Evolutionary conservation across 1,284 basidiomycete genomes (phyloP), one percentile per base, ranked within the genome.

Genomic region (Kwoniella shivajii): DNA sequence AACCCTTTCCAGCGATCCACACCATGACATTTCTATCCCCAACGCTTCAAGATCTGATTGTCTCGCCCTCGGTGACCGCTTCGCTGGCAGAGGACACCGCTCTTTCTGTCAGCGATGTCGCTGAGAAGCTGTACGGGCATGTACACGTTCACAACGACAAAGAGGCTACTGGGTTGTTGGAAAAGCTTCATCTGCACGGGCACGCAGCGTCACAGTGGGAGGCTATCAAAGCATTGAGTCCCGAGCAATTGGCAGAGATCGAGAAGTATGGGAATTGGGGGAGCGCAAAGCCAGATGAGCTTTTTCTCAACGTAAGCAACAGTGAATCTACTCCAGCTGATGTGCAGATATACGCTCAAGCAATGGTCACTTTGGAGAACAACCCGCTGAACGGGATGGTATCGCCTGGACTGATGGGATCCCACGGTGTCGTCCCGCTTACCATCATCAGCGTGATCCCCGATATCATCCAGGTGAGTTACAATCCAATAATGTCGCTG

Each of bases 381-480:
- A 49, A 70, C 24, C 57, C 62, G 1, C 55, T 72, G 27, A 66
- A 66, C 42, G 59, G 63, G 16, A 51, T 72, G 14, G 67, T 67
- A 18, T 68, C 70, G 10, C 70, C 70, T 1, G 41, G 57, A 4
- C 49, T 72, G 10, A 60, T 70, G 36, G 70, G 64, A 14, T 43
- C 56, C 10, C 41, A 39, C 20, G 70, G 66, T 22, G 66, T 69
- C 13, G 52, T 66, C 3, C 67, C 68, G 3, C 50, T 72, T 22
- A 66, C 59, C 16, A 67, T 72, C 59, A 67, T 72, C 53, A 61
- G 61, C 13, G 65, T 68, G 45, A 69, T 68, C 18, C 61, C 68
- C 6, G 69, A 71, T 51, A 71, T 72, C 54, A 68, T 71, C 34
- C 57, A 64, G 39, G 60, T 55, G 29, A 31, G 60, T 43, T n/a